These are phyloP conservation scores for Cucumis variabilis DNA, from an alignment of 331 rosid genomes.

Conservation along the genomic window DNA sequence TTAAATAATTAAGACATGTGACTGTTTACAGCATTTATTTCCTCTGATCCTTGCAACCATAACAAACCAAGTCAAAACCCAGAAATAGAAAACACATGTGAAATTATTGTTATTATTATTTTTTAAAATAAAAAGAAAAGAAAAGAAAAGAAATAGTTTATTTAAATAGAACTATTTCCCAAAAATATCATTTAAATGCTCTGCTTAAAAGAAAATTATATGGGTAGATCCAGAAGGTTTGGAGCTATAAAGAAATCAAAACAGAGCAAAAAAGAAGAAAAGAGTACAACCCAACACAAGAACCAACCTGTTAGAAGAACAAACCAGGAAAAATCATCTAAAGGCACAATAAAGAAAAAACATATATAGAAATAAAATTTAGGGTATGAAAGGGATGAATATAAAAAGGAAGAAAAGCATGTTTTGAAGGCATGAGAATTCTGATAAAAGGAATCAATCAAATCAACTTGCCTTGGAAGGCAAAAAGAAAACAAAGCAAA, in stretches of 20 bases:
- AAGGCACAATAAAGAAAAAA: background rate
- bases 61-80: slow-evolving; percentile 11
- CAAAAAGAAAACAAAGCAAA: background rate
- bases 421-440: slow-evolving; percentile 9
- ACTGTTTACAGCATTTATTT: background rate
- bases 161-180: background rate
- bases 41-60: slow-evolving; percentile 4
- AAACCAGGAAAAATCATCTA: background rate
- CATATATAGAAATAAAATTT: background rate
- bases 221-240: slow-evolving; percentile 23
- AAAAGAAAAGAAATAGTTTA: background rate
- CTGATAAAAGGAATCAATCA: slow-evolving; percentile 27
- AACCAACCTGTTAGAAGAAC: background rate
- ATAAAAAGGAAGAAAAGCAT: background rate
- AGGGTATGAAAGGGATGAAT: background rate
- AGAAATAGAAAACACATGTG: background rate
- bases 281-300: background rate
- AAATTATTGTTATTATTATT: background rate
- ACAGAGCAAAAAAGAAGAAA: background rate
- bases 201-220: background rate
- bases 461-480: slow-evolving; percentile 29
- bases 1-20: background rate
- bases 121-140: background rate
- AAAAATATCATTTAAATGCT: slow-evolving; percentile 10
- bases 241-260: slow-evolving; percentile 14